Evolutionary conservation across 1,284 basidiomycete genomes (phyloP), one percentile per base, ranked within the genome.

Genomic region (Psilocybe mexicana): DNA sequence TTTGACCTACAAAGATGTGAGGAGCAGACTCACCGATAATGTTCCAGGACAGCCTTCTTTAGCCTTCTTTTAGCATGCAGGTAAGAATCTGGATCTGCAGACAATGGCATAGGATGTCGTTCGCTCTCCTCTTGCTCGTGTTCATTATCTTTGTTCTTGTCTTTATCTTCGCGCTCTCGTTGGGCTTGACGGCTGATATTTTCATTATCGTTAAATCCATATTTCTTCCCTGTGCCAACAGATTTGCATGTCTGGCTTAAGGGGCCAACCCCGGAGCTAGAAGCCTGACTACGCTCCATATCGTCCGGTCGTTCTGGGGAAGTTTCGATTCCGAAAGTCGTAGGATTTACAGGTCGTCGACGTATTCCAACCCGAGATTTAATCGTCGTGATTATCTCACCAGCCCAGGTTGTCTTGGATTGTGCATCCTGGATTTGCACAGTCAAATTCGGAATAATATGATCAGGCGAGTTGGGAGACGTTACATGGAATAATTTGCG

Each of bases 1-100:
- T 25, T 35, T 33, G 30, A 8, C n/a, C 6, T 6, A 47, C 42
- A 6, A 8, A 52, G 33, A 14, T 23, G 7, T 12, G 18, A 52
- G 23, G 18, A 44, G 46, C 44, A 12, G 6, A 71, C 77, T 51
- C 70, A 89, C 83, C 90, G 85, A 74, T 97, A 96, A 71, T 92
- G 92, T 68, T 97, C 95, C 55, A 90, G 65, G 2, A 94, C 83
- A 1, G 94, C 95, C 51, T 84, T 87, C 69, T 91, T 90, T 56
- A 98, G 77, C 66, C 86, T 87, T 71, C 87, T 88, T 74, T 91
- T 94, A 35, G 94, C 93, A 49, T 85, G 79, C 43, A 85, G 78
- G 73, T 96, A 98, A 55, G 89, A 85, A 53, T 91, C 90, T 0
- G 92, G 93, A 67, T 92, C 85, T 14, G 70, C 58, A 18, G 72